Conservation (phyloP, 2,329 filamentous ascomycete genomes). For the Colletotrichum scovillei region DNA sequence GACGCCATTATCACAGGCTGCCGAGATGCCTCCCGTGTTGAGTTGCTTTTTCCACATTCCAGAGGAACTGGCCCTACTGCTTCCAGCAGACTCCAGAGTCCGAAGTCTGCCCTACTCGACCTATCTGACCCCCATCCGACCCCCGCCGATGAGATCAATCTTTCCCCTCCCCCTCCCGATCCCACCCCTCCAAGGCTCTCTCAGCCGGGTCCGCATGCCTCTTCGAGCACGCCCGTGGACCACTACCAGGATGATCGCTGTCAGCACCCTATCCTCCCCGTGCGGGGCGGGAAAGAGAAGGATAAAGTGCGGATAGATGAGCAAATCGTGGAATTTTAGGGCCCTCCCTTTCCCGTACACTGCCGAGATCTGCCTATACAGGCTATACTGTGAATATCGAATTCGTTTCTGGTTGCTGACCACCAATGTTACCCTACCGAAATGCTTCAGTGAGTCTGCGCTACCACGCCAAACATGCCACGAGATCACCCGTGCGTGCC, state of each 20-base stretch:
- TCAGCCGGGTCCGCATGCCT: conserved; percentile 31
- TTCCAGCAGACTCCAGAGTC: no score
- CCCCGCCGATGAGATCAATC: not conserved
- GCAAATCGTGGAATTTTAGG: conserved; percentile 23
- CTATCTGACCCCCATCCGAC: conserved; percentile 8
- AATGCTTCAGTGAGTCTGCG: not conserved
- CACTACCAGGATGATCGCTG: conserved; percentile 29
- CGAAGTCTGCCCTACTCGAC: not conserved
- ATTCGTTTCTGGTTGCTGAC: not conserved
- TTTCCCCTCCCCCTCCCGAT: not conserved
- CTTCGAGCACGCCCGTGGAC: conserved; percentile 12
- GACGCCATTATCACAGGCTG: conserved; percentile 5
- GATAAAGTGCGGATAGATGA: not conserved
- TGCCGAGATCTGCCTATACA: conserved; percentile 2
- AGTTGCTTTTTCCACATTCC: conserved; percentile 27
- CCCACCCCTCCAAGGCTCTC: not conserved
- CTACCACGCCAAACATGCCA: conserved; percentile 4
- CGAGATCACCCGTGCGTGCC: not conserved
- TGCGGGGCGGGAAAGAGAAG: not conserved
- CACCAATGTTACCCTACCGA: not conserved
- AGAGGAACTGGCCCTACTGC: no score
- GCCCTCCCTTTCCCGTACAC: not conserved
- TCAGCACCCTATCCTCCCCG: conserved; percentile 28
- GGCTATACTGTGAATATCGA: not conserved
- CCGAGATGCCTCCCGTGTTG: not conserved